A percentile compares a stretch with the other conserved stretches of the same genome.
Conservation (phyloP, 2,329 filamentous ascomycete species). For the Microsporum audouinii region DNA sequence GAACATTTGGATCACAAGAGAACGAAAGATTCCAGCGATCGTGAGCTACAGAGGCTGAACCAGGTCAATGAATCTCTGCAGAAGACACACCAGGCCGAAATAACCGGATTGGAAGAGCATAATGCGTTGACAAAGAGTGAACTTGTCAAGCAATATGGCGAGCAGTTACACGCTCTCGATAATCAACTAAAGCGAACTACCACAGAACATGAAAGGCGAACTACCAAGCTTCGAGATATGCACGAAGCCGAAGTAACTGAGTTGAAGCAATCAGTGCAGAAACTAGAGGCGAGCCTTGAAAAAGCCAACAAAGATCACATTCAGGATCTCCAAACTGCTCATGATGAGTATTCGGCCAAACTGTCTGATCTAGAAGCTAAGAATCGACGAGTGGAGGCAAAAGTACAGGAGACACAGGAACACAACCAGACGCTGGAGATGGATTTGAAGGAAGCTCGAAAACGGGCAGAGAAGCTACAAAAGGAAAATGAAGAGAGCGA, state of each 20-base stretch:
- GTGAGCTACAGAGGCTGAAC: constrained; percentile 49
- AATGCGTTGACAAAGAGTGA: constrained; percentile 34
- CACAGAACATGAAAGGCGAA: constrained; percentile 31
- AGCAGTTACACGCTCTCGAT: constrained; percentile 39
- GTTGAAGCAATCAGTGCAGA: constrained; percentile 48
- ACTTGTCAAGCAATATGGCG: constrained; percentile 32
- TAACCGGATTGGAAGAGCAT: constrained; percentile 44
- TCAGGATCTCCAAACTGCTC: constrained; percentile 48
- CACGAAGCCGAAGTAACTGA: constrained; percentile 54
- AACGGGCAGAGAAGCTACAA: constrained; percentile 24
- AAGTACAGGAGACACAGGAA: constrained; percentile 26
- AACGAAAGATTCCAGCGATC: constrained; percentile 46
- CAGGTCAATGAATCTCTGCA: constrained; percentile 61
- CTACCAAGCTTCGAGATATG: constrained; percentile 28
- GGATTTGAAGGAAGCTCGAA: constrained; percentile 19
- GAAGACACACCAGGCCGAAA: constrained; percentile 55
- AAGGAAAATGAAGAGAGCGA: constrained; percentile 40
- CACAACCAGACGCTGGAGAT: constrained; percentile 15
- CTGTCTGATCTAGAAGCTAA: constrained; percentile 39
- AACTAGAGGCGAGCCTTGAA: constrained; percentile 40
- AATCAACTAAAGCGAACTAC: constrained; percentile 37
- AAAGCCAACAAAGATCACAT: constrained; percentile 50
- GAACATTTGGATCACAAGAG: constrained; percentile 62
- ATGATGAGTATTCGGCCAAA: constrained; percentile 40
- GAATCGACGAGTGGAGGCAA: constrained; percentile 33